These are phyloP conservation scores for Astrephomene gubernaculifera DNA, from an alignment of 139 green algal species.

Conservation along the genomic window DNA sequence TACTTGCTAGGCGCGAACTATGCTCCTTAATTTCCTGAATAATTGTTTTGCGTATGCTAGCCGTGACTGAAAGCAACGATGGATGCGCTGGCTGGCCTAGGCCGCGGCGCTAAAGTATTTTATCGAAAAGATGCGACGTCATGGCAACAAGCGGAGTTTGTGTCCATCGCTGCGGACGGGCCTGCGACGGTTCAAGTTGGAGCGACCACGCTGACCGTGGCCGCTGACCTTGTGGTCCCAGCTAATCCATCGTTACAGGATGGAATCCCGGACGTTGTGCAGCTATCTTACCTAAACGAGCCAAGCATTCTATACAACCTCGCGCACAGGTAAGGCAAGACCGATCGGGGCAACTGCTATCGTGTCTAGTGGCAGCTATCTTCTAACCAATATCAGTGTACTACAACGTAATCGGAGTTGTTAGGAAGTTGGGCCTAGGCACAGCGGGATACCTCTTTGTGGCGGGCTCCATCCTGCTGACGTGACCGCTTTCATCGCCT, in stretches of 20 bases:
- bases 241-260: conserved; percentile 50
- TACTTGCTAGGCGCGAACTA: too few species aligned
- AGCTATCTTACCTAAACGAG: conserved; percentile 91
- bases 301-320: conserved; percentile 89
- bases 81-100: not conserved
- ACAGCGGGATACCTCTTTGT: too few species aligned
- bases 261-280: conserved; percentile 82
- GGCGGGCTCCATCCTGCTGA: too few species aligned
- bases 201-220: not conserved
- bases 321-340: conserved; percentile 49
- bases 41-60: too few species aligned
- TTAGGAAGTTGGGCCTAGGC: too few species aligned
- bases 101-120: conserved; percentile 3
- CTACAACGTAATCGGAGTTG: too few species aligned
- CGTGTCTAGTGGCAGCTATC: too few species aligned
- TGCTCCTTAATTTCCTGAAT: too few species aligned
- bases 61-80: not conserved
- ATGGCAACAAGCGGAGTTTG: conserved; percentile 52
- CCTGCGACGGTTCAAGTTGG: not conserved
- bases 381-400: too few species aligned
- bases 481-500: too few species aligned
- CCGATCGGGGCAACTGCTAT: too few species aligned
- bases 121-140: conserved; percentile 39
- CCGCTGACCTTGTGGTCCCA: not conserved
- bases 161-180: not conserved